These are phyloP conservation scores for Yarrowia bubula DNA, from an alignment of 805 yeast genomes.

Conservation along the genomic window DNA sequence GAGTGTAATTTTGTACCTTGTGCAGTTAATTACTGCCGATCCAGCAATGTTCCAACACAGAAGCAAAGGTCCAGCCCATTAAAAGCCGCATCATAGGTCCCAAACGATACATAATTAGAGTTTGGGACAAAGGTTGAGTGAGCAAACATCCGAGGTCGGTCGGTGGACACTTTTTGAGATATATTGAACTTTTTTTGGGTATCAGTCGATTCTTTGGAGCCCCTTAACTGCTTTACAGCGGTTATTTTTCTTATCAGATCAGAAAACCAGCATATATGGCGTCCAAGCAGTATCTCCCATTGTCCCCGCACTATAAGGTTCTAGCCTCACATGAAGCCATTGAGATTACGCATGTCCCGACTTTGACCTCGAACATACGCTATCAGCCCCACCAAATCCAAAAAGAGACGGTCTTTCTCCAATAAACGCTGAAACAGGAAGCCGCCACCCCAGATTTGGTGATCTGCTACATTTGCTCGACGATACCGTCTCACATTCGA, in stretches of 20 bases:
- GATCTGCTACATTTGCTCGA: conserved; percentile 18
- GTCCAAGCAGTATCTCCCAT: not conserved
- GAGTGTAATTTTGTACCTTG: not conserved
- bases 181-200: not conserved
- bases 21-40: not conserved
- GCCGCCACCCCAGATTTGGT: conserved; percentile 1
- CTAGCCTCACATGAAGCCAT: not conserved
- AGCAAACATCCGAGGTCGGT: not conserved
- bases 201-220: too few relatives aligned
- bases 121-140: not conserved
- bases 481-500: conserved; percentile 10
- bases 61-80: conserved; percentile 1
- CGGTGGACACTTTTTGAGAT: not conserved
- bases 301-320: not conserved
- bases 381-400: conserved; percentile 7
- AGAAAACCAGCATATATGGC: not conserved
- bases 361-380: conserved; percentile 11
- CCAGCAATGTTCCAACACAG: conserved; percentile 19
- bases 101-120: not conserved
- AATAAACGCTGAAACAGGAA: conserved; percentile 14
- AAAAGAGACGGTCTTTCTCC: conserved; percentile 4
- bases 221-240: too few relatives aligned
- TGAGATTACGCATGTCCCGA: not conserved
- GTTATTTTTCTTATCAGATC: not conserved
- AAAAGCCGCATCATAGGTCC: conserved; percentile 5